Evolutionary conservation across 371 early-diverging fungal species (phyloP).

Genomic region (Lichtheimia ramosa): DNA sequence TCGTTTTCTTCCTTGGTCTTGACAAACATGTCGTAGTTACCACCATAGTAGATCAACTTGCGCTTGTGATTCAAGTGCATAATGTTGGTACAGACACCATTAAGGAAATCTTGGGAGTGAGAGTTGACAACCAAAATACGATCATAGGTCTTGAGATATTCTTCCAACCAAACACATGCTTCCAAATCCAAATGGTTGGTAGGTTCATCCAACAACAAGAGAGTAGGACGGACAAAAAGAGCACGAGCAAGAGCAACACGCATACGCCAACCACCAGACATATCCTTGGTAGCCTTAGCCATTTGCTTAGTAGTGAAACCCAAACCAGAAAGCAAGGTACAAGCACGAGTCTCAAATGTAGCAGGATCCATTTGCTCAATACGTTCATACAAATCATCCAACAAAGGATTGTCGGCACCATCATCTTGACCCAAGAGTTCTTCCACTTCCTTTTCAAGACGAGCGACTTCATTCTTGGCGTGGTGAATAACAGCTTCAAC

Average conservation of each 20-base stretch:
- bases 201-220: constrained; percentile 97
- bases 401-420: constrained; percentile 83
- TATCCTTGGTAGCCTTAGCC: constrained; percentile 87
- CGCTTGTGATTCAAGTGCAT: constrained; percentile 87
- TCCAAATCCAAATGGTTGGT: constrained; percentile 97
- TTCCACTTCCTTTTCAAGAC: constrained; percentile 91
- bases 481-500: constrained; percentile 89
- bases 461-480: constrained; percentile 85
- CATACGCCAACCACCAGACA: constrained; percentile 99
- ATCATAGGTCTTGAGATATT: constrained; percentile 92
- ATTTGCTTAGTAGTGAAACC: constrained; percentile 90
- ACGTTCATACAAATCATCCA: constrained; percentile 95
- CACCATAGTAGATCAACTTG: constrained; percentile 92
- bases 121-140: constrained; percentile 95
- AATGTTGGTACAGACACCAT: constrained; percentile 96
- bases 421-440: constrained; percentile 79
- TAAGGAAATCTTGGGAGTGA: constrained; percentile 99
- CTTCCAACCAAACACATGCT: constrained; percentile 98
- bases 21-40: constrained; percentile 97
- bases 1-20: constrained; percentile 93
- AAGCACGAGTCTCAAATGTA: constrained; percentile 95
- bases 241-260: constrained; percentile 97
- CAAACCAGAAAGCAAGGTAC: constrained; percentile 89
- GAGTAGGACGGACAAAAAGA: constrained; percentile 93
- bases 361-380: constrained; percentile 90